These are phyloP conservation scores for Dothideomycetes sp. DNA, from an alignment of 2,329 filamentous ascomycete genomes.

Conservation along the genomic window DNA sequence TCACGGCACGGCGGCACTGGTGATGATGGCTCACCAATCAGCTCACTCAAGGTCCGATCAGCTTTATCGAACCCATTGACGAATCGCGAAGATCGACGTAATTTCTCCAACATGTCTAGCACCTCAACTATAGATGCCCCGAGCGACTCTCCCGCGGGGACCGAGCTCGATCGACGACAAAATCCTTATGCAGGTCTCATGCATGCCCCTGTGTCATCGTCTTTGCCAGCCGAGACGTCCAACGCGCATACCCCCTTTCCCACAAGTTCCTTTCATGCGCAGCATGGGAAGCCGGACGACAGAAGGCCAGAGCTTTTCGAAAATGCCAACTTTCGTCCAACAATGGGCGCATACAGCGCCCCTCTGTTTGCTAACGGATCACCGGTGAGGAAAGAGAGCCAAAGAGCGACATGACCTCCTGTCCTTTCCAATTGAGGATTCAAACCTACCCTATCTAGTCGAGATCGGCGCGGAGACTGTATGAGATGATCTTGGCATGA, in stretches of 20 bases:
- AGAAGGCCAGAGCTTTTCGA: conserved; percentile 14
- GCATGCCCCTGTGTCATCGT: background rate
- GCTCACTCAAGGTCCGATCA: conserved; percentile 9
- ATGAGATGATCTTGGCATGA: no score
- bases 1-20: conserved; percentile 9
- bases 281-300: conserved; percentile 9
- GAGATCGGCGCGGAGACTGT: no score
- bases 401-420: conserved; percentile 3
- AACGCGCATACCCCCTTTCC: conserved; percentile 16
- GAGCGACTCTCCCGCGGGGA: conserved; percentile 2
- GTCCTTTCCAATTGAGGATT: background rate
- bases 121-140: conserved; percentile 11
- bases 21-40: conserved; percentile 9
- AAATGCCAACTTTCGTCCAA: conserved; percentile 13
- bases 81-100: conserved; percentile 5
- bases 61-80: conserved; percentile 1
- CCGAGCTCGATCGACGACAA: conserved; percentile 2
- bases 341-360: conserved; percentile 16
- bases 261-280: conserved; percentile 15
- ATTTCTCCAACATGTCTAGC: conserved; percentile 11
- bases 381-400: conserved; percentile 4
- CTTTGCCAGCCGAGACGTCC: conserved; percentile 11
- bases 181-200: background rate
- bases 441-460: background rate
- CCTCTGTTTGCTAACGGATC: conserved; percentile 8